Evolutionary conservation across 306 rosid genomes (phyloP), one percentile per base, ranked within the genome.

Genomic region (Adenanthera pavonina): DNA sequence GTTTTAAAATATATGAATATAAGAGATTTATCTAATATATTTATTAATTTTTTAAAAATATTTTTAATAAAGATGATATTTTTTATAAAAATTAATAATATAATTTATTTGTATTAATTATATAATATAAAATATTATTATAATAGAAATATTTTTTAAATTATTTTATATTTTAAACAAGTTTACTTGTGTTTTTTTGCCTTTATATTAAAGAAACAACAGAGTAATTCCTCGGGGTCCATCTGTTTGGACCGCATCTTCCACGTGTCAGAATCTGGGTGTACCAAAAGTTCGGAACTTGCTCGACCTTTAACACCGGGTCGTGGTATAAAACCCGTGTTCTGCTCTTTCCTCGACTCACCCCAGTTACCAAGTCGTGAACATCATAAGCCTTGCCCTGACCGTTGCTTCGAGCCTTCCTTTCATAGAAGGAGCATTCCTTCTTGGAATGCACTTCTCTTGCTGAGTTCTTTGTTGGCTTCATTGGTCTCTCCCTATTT

Each of bases 181-280:
- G 1, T 25, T 25, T 25, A 25, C 30, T 25, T 25, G 30, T 25
- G 30, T 25, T 25, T 25, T 25, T 25, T 25, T 25, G 30, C 30
- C 30, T 25, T 25, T 25, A 25, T 25, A 25, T 25, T 25, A 25
- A 25, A 25, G 30, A 25, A 25, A 25, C 30, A 25, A 25, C 30
- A 25, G 30, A 25, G 30, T 25, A 2, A 54, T 74, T 34, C 2
- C 12, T 25, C 43, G 15, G 57, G 41, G 40, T 72, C 47, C 3
- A 75, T 44, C 66, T 12, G 13, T n/a, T 14, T 35, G 19, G 7
- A 36, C 33, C 3, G 4, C 2, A 34, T 0, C n/a, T 41, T 65
- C 84, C 87, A 88, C 88, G 88, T 79, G 92, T 81, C 86, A 61
- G 1, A 14, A 87, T 83, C 87, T 19, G 11, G 14, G 36, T 2